Base-by-base conservation (phyloP, 768 basidiomycete species). In the Lepiota brunneoincarnata region DNA sequence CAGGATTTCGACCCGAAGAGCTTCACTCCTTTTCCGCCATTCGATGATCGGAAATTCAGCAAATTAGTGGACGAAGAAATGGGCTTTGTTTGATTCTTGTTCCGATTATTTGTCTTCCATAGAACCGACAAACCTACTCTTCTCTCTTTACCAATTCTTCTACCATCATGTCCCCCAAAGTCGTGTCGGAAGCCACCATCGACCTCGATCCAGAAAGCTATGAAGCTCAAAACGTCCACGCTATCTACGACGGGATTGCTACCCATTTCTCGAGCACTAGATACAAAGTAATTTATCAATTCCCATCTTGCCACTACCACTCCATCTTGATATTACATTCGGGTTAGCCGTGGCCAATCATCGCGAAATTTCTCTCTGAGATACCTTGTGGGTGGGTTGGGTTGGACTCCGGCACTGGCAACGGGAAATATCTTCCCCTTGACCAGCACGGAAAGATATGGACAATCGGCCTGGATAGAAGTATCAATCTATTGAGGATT, bases 401-500 rank as follows among this genome's bases (percentile, higher is more conserved):
- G 10, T 77, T 99, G 21, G 97, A 99, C 68, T 89, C 92, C 21
- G 97, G 97, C 4, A 93, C 93, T 21, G 97, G 97, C 1, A 99
- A 99, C 61, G 97, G 97, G 41, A 98, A 99, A 78, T 98, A 98
- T 71, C 81, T 98, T 1, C 86, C 90, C 2, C 70, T 91, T 1
- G 83, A 90, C 45, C 76, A 81, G 14, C 83, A 83, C 4, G 72
- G 72, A 1, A 76, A 76, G 23, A 67, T 86, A 45, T 80, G 85
- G 75, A 93, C 89, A 15, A 75, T 98, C 38, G 93, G 93, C 1
- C 73, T 97, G 20, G 94, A 98, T 70, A 79, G 87, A 62, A 94
- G 92, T 64, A 67, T 73, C 36, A 93, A 87, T 57, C 72, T 98
- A 38, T 74, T 97, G n/a, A 68, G 80, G 38, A 81, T 92, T 56